Base-by-base conservation (phyloP, 2,329 filamentous ascomycete genomes). In the Fusarium hostae region DNA sequence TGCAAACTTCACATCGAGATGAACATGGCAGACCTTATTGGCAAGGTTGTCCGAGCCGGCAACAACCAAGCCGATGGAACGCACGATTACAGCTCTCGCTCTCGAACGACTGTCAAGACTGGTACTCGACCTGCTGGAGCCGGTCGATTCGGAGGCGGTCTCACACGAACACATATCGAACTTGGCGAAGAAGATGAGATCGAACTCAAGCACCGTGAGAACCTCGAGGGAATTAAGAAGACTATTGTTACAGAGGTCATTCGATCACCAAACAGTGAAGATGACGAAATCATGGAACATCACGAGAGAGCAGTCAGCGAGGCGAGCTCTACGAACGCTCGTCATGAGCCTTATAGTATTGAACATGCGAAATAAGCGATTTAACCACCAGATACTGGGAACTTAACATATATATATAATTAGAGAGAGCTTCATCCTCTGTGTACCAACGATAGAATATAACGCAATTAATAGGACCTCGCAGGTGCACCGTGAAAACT, bases 291-390 rank as follows among this genome's bases (percentile, higher is more conserved):
- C 10, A 67, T 51, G 6, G 75, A 77, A 51, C 74, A 76, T 43
- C 75, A 76, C 66, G 75, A 77, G 59, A 68, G 74, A 43, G 74
- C 74, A 13, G 74, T 76, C 40, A 76, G 74, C 59, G 74, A 76
- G 51, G 74, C 74, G 3, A 76, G 74, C 61, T 76, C 74, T 16
- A 71, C 74, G 4, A 76, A 75, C 37, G 50, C 64, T 28, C 66
- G 58, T 3, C 50, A 70, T 13, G 71, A 69, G 41, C 59, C 48
- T 15, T 76, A 75, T 40, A 74, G 59, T 50, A 74, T 75, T 37
- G 72, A 76, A 35, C 66, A 59, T 54, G 40, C 66, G 5, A 70
- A 63, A 66, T 75, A 73, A 62, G 55, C 13, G 24, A 51, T 47
- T 55, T 44, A 43, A 45, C 48, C 22, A 48, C 45, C 54, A 43